These are phyloP conservation scores for Bipolaris zeicola DNA, from an alignment of 2,329 filamentous ascomycete species.

Conservation along the genomic window DNA sequence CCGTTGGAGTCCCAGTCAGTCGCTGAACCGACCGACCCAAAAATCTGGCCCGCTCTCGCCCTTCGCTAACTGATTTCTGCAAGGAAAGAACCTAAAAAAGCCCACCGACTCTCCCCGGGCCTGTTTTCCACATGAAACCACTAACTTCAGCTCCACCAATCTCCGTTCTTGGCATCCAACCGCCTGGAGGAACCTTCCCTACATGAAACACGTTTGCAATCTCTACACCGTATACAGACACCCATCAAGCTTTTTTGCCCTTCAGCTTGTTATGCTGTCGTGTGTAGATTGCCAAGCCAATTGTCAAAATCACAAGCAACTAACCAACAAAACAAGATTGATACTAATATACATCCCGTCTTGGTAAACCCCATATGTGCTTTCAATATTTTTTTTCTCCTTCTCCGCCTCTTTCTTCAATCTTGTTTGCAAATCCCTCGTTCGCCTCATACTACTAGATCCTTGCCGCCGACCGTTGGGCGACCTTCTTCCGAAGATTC, in stretches of 20 bases:
- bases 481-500: not conserved
- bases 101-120: not conserved
- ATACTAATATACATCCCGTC: too few species aligned
- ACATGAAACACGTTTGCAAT: not conserved
- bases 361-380: too few species aligned
- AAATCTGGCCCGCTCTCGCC: not conserved
- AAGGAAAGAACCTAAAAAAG: not conserved
- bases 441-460: not conserved
- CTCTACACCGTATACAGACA: not conserved
- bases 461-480: too few species aligned
- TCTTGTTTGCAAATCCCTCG: not conserved
- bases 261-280: not conserved
- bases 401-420: too few species aligned
- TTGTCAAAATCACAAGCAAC: not conserved
- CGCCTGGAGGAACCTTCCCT: not conserved
- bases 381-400: too few species aligned
- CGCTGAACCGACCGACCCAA: not conserved
- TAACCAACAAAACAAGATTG: not conserved
- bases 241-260: not conserved
- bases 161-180: not conserved
- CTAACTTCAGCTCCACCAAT: not conserved
- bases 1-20: not conserved
- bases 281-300: too few species aligned
- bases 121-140: constrained; percentile 1
- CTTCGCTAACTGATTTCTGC: not conserved